phyloP scores from a whole-genome alignment of 2,329 filamentous ascomycete genomes.

The Celoporthe dispersa region DNA sequence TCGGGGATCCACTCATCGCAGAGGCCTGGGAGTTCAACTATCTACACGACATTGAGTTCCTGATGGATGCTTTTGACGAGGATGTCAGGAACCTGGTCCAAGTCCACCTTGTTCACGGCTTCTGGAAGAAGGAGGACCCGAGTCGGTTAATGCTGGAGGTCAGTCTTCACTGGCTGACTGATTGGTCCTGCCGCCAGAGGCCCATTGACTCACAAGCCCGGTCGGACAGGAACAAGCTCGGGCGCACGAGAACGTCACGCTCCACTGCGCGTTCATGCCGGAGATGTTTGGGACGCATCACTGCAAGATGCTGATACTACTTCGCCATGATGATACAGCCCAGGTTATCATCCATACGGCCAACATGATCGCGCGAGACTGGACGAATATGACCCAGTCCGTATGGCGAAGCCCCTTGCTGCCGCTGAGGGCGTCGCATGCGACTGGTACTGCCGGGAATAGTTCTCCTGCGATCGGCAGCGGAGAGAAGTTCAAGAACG shows the following conservation, averaged over 20 bases:
- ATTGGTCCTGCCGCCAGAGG: neutral
- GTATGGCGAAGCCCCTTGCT: conserved; percentile 79
- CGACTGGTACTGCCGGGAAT: too few relatives aligned
- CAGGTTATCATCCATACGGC: conserved; percentile 87
- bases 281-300: conserved; percentile 87
- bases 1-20: conserved; percentile 74
- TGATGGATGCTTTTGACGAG: conserved; percentile 58
- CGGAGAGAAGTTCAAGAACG: conserved; percentile 74
- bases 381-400: conserved; percentile 86
- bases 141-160: conserved; percentile 63
- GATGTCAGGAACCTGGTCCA: conserved; percentile 54
- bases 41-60: conserved; percentile 62
- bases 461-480: conserved; percentile 52
- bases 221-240: conserved; percentile 60
- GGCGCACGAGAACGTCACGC: conserved; percentile 67
- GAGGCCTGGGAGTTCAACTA: conserved; percentile 76
- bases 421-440: conserved; percentile 46
- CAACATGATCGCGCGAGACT: conserved; percentile 88
- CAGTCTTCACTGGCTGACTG: conserved; percentile 33
- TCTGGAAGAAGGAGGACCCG: conserved; percentile 69
- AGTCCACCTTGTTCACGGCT: conserved; percentile 63
- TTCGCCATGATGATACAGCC: conserved; percentile 75
- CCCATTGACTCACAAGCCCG: conserved; percentile 1
- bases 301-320: conserved; percentile 83
- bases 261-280: conserved; percentile 78